Conservation (phyloP, 345 rosid species). For the Schrenkiella parvula region DNA sequence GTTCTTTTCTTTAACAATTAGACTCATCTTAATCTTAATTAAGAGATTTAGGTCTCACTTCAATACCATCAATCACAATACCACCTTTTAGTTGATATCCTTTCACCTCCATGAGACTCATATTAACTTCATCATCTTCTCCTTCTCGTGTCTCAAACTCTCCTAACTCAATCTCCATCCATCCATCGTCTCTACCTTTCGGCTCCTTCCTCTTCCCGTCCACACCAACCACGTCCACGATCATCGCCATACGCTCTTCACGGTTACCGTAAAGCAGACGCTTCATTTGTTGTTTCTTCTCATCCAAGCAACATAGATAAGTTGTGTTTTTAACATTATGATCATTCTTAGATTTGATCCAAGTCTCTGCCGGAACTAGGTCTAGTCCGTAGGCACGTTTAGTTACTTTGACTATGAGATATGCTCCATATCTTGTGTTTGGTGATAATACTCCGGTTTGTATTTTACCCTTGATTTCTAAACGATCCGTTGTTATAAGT, state of each 20-base stretch:
- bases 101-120: conserved; percentile 39
- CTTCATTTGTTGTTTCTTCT: conserved; percentile 35
- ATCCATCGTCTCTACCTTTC: conserved; percentile 38
- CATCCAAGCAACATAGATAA: conserved; percentile 32
- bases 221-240: neutral
- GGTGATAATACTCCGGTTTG: conserved; percentile 35
- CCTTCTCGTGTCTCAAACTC: conserved; percentile 33
- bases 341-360: conserved; percentile 14
- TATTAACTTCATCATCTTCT: conserved; percentile 24
- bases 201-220: conserved; percentile 11
- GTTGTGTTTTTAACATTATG: conserved; percentile 11
- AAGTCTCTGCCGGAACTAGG: conserved; percentile 41
- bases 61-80: conserved; percentile 44
- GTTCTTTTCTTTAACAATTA: neutral
- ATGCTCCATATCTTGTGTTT: conserved; percentile 36
- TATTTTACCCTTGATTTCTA: conserved; percentile 41
- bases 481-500: conserved; percentile 42
- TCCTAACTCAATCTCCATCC: conserved; percentile 51
- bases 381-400: conserved; percentile 45
- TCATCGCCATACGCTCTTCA: neutral
- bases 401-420: conserved; percentile 40
- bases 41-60: conserved; percentile 34
- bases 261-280: conserved; percentile 22
- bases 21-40: neutral
- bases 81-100: conserved; percentile 50